phyloP scores from a whole-genome alignment of 441 rosid species.

The Breynia disticha region DNA sequence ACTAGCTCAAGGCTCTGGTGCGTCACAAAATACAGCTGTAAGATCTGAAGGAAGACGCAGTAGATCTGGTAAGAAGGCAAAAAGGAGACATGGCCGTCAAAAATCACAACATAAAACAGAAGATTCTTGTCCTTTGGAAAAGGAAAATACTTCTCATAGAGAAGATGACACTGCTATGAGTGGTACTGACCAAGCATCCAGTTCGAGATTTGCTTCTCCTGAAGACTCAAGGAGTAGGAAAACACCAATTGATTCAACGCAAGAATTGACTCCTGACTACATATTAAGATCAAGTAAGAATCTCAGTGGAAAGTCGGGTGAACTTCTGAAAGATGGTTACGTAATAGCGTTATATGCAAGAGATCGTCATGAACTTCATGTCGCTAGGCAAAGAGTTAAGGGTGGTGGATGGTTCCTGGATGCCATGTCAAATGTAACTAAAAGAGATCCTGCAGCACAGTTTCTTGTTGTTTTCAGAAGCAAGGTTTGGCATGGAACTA shows the following conservation, averaged over 20 bases:
- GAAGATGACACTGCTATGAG: conserved; percentile 83
- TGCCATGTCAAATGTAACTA: conserved; percentile 73
- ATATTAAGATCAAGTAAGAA: conserved; percentile 43
- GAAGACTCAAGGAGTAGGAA: conserved; percentile 75
- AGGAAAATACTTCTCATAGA: conserved; percentile 60
- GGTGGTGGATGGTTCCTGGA: conserved; percentile 98
- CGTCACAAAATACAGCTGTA: conserved; percentile 33
- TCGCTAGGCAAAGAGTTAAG: conserved; percentile 89
- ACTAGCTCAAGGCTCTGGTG: conserved; percentile 41
- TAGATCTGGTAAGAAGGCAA: conserved; percentile 88
- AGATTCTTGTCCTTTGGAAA: conserved; percentile 46
- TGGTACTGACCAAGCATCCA: conserved; percentile 77
- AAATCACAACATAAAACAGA: conserved; percentile 50
- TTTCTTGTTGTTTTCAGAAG: conserved; percentile 76
- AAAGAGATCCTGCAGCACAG: conserved; percentile 97
- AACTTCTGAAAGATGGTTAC: conserved; percentile 74
- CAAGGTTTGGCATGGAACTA: conserved; percentile 71
- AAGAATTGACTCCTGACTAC: conserved; percentile 41
- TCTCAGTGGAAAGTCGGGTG: conserved; percentile 42
- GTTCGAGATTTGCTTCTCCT: conserved; percentile 80
- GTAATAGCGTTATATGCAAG: conserved; percentile 79
- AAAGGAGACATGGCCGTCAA: conserved; percentile 82
- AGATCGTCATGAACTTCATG: conserved; percentile 61
- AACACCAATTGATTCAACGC: conserved; percentile 56
- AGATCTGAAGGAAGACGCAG: conserved; percentile 61